Conservation (phyloP, 163 green algal species). For the Scenedesmus sp. region DNA sequence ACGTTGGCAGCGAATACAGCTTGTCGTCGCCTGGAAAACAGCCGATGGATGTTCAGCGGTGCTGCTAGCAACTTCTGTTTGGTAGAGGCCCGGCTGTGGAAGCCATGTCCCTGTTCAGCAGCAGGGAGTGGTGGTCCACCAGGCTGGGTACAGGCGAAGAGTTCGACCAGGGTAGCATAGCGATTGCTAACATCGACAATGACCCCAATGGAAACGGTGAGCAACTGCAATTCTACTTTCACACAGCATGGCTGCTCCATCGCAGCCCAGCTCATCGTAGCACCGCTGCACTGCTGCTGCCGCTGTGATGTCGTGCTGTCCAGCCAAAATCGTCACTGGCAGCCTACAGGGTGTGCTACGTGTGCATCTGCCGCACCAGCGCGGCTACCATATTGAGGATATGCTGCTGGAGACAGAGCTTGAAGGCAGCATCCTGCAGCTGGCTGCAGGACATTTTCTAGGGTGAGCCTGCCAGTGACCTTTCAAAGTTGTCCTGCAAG, state of each 20-base stretch:
- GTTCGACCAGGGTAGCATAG: conserved; percentile 72
- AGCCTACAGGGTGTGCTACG: conserved; percentile 76
- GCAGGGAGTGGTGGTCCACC: conserved; percentile 71
- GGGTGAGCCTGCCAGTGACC: conserved; percentile 44
- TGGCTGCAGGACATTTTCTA: conserved; percentile 66
- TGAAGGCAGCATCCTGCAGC: conserved; percentile 65
- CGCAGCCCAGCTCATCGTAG: background rate
- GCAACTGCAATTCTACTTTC: background rate
- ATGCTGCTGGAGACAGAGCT: conserved; percentile 69
- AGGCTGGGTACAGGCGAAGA: conserved; percentile 66
- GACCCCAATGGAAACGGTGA: conserved; percentile 61
- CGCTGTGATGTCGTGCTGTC: background rate
- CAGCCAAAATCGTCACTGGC: conserved; percentile 74
- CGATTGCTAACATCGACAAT: conserved; percentile 75
- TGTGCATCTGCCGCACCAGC: conserved; percentile 65
- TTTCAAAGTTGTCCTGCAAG: background rate
- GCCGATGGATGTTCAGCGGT: background rate
- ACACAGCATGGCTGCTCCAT: background rate
- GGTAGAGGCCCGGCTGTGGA: background rate
- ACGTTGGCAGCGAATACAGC: background rate
- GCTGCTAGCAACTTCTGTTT: background rate
- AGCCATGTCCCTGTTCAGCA: conserved; percentile 78
- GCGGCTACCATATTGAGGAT: conserved; percentile 69
- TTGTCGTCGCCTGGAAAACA: background rate
- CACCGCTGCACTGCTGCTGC: background rate